Conservation (phyloP, 148 eudicot genomes). For the Diospyros lotus region DNA sequence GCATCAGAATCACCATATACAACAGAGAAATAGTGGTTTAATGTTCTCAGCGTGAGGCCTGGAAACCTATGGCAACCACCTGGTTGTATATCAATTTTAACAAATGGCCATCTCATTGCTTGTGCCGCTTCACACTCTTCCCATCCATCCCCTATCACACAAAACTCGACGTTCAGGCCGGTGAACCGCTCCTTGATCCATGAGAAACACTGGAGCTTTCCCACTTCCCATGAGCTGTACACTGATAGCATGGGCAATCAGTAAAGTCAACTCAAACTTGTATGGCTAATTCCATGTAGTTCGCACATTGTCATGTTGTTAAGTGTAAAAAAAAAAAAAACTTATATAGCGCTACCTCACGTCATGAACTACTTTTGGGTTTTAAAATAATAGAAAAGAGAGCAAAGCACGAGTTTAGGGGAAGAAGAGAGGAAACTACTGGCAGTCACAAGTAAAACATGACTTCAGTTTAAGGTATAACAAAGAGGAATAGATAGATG, state of each 20-base stretch:
- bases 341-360: no score
- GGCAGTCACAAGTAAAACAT: no score
- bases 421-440: no score
- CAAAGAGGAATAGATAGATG: no score
- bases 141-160: slow-evolving; percentile 94
- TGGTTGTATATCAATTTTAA: slow-evolving; percentile 67
- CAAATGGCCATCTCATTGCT: slow-evolving; percentile 78
- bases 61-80: slow-evolving; percentile 70
- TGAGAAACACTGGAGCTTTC: slow-evolving; percentile 70
- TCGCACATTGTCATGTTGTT: no score
- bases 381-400: no score
- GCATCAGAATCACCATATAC: slow-evolving; percentile 50
- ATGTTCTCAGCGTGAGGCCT: slow-evolving; percentile 54
- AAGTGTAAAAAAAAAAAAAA: no score
- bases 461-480: no score
- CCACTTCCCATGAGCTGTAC: slow-evolving; percentile 97
- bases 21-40: slow-evolving; percentile 69
- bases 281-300: background rate
- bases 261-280: background rate
- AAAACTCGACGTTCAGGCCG: slow-evolving; percentile 66
- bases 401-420: no score
- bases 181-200: slow-evolving; percentile 69
- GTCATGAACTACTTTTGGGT: no score
- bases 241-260: slow-evolving; percentile 37
- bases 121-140: slow-evolving; percentile 97